phyloP scores from a whole-genome alignment of 75 land plant species.

The Pinus taeda region DNA sequence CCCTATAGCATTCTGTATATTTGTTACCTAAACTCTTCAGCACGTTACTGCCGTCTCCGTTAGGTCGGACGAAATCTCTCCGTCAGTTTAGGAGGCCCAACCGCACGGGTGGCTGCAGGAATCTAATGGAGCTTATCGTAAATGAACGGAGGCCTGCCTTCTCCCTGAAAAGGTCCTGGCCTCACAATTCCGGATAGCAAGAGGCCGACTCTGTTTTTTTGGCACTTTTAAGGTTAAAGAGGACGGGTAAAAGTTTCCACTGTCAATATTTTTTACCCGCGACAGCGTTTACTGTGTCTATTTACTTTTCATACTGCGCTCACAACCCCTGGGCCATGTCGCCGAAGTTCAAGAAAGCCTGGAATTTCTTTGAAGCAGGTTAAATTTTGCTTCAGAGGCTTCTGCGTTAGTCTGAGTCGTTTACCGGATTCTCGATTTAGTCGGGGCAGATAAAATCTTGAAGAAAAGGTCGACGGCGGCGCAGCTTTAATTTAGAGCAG shows the following conservation, averaged over 20 bases:
- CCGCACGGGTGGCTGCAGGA: neutral
- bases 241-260: neutral
- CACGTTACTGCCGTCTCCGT: neutral
- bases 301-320: neutral
- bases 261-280: neutral
- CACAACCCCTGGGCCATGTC: neutral
- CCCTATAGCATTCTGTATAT: too few species aligned
- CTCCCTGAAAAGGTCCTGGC: neutral
- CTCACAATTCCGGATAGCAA: too few species aligned
- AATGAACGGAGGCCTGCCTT: neutral
- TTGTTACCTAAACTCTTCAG: neutral
- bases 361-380: neutral
- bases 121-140: neutral
- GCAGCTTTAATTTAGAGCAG: neutral
- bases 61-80: neutral
- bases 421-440: neutral
- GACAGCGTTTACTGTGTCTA: neutral
- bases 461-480: neutral
- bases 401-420: neutral
- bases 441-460: neutral
- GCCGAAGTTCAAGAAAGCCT: too few species aligned
- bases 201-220: neutral
- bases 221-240: neutral
- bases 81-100: too few species aligned
- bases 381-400: neutral